Percentiles rank a stretch among this genome's conserved stretches.
phyloP scores from a whole-genome alignment of 306 rosid genomes.

The Castanea mollissima region DNA sequence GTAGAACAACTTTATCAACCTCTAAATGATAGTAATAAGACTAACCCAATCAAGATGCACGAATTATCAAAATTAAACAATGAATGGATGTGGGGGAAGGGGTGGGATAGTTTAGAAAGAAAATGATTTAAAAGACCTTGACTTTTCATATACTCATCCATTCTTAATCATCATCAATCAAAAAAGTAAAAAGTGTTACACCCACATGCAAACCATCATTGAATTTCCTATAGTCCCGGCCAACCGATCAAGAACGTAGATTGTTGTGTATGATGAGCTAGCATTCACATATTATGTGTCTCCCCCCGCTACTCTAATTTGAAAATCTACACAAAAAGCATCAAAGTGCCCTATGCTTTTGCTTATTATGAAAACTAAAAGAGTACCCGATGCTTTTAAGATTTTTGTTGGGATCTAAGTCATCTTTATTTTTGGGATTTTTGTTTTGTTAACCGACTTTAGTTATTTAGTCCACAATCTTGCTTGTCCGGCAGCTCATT shows the following conservation, averaged over 20 bases:
- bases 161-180: constrained; percentile 37
- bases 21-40: neutral
- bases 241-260: constrained; percentile 25
- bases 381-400: too few species aligned
- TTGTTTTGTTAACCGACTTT: too few species aligned
- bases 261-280: neutral
- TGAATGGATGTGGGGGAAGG: neutral
- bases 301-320: constrained; percentile 40
- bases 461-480: too few species aligned
- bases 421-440: too few species aligned
- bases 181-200: constrained; percentile 33
- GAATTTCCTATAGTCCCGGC: constrained; percentile 31
- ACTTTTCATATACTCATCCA: constrained; percentile 18
- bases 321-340: constrained; percentile 32
- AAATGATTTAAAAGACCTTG: constrained; percentile 8
- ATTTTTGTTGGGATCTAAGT: too few species aligned
- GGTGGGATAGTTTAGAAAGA: neutral
- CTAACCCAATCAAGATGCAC: neutral
- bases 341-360: neutral
- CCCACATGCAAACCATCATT: constrained; percentile 57
- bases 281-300: constrained; percentile 10
- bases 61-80: neutral
- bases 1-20: neutral
- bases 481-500: too few species aligned
- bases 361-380: too few species aligned